phyloP scores from a whole-genome alignment of 2,329 filamentous ascomycete genomes.

The Fusarium succisae region DNA sequence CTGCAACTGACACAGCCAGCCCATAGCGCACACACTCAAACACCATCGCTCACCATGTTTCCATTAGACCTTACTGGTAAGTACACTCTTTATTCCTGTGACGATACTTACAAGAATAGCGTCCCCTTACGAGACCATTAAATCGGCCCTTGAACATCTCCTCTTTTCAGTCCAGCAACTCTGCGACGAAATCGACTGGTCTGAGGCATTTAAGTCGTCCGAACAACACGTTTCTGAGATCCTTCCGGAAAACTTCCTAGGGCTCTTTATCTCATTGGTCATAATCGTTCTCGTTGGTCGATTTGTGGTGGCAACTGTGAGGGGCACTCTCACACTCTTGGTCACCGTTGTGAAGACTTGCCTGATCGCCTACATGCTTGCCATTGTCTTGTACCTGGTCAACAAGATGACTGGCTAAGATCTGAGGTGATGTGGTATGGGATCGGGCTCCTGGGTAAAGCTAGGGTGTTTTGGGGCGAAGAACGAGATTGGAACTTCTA shows the following conservation, averaged over 20 bases:
- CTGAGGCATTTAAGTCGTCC: neutral
- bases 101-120: neutral
- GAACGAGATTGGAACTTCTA: neutral
- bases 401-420: neutral
- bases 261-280: neutral
- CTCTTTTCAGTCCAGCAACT: neutral
- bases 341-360: neutral
- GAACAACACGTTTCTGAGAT: neutral
- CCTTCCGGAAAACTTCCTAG: neutral
- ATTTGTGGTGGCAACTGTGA: neutral
- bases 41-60: neutral
- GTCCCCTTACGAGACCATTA: neutral
- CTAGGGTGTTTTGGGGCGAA: too few relatives aligned
- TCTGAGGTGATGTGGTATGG: too few relatives aligned
- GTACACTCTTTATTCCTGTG: rapidly evolving
- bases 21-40: neutral
- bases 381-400: neutral
- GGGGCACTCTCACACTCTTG: neutral
- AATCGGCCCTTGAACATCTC: neutral
- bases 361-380: neutral
- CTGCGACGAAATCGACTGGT: neutral
- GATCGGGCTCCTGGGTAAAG: too few relatives aligned
- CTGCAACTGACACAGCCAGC: neutral
- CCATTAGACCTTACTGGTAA: neutral
- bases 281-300: neutral